A percentile compares a stretch with the other conserved stretches of the same genome.
Conservation (phyloP, 495 filamentous ascomycete genomes). For the Amphirosellinia nigrospora region DNA sequence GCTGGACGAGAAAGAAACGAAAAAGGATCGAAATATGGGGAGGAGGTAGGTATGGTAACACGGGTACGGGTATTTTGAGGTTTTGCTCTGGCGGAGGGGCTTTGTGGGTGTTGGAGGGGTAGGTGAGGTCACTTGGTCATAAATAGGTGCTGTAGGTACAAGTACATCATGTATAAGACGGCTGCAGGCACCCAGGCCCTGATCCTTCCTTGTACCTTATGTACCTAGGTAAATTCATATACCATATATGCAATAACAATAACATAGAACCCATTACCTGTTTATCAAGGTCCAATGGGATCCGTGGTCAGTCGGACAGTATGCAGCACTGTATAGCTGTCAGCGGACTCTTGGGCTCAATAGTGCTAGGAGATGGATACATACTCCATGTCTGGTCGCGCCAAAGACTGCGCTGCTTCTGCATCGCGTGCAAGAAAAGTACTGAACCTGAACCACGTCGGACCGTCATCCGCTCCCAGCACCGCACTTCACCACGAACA, state of each 20-base stretch:
- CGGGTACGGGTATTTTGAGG: constrained; percentile 29
- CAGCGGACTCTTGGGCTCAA: neutral
- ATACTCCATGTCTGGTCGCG: constrained; percentile 1
- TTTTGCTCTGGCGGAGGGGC: constrained; percentile 29
- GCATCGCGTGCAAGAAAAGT: constrained; percentile 9
- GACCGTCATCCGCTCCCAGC: neutral
- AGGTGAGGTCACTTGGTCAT: constrained; percentile 27
- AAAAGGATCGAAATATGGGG: constrained; percentile 10
- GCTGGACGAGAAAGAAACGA: constrained; percentile 6
- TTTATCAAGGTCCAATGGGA: too few relatives aligned
- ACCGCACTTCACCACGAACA: constrained; percentile 3
- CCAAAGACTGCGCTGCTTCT: constrained; percentile 15
- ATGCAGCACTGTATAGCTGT: neutral
- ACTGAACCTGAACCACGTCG: constrained; percentile 6
- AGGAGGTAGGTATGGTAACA: constrained; percentile 13
- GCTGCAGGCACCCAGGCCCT: too few relatives aligned
- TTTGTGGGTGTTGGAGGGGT: constrained; percentile 31
- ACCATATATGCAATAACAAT: too few relatives aligned
- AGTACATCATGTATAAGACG: neutral
- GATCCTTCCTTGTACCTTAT: too few relatives aligned
- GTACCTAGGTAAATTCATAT: too few relatives aligned
- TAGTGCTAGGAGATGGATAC: constrained; percentile 2
- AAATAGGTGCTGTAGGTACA: constrained; percentile 14
- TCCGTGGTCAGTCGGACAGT: too few relatives aligned
- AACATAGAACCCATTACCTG: too few relatives aligned